phyloP scores from a whole-genome alignment of 441 rosid genomes.

The Omphalea diandra region DNA sequence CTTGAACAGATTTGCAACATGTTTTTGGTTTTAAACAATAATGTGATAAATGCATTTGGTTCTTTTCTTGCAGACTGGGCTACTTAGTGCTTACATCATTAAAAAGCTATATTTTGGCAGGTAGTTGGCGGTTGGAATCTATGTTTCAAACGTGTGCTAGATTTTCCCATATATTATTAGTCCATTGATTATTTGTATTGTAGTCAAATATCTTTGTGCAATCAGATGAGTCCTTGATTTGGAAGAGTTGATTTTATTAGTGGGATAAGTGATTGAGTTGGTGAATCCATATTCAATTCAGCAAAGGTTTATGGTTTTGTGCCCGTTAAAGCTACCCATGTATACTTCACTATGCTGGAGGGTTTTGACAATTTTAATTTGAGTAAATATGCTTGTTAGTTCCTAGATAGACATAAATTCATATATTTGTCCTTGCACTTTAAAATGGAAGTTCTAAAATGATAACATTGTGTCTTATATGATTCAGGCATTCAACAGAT shows the following conservation, averaged over 20 bases:
- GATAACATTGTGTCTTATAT: slow-evolving; percentile 16
- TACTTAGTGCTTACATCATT: slow-evolving; percentile 80
- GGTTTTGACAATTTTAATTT: neutral
- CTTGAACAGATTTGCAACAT: neutral
- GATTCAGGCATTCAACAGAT: slow-evolving; percentile 86
- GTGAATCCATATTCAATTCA: neutral
- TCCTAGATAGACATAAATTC: neutral
- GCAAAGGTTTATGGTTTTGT: neutral
- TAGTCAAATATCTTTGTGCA: neutral
- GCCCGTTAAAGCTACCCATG: too few relatives aligned
- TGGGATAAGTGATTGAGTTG: neutral
- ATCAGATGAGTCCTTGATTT: neutral
- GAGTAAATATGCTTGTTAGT: neutral
- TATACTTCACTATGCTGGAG: neutral
- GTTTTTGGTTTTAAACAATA: slow-evolving; percentile 10
- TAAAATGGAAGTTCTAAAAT: neutral
- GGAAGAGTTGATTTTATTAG: neutral
- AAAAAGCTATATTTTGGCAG: slow-evolving; percentile 91
- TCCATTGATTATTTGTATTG: neutral
- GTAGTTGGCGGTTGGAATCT: slow-evolving; percentile 35
- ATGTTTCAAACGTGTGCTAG: slow-evolving; percentile 14
- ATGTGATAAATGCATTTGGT: slow-evolving; percentile 8
- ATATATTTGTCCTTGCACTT: neutral
- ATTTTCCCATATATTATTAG: neutral
- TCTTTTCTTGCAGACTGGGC: slow-evolving; percentile 61